Conservation (phyloP, 2,329 filamentous ascomycete genomes). For the Blastomyces emzantsi region DNA sequence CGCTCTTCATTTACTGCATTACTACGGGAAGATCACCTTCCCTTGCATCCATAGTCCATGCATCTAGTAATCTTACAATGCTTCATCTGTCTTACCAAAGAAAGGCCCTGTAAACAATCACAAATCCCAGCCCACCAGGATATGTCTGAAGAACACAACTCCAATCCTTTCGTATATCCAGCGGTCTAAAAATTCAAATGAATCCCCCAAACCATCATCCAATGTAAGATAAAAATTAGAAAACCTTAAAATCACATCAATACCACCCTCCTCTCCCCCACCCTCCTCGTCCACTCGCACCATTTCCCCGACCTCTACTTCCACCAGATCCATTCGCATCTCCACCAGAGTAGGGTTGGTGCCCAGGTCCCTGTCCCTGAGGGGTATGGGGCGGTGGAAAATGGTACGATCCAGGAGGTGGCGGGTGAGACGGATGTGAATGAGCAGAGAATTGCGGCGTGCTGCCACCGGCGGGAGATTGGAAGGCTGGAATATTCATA, state of each 20-base stretch:
- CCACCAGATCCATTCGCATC: slow-evolving; percentile 7
- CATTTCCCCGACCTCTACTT: slow-evolving; percentile 7
- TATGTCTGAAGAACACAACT: neutral
- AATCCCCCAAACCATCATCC: neutral
- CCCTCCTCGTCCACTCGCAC: slow-evolving; percentile 5
- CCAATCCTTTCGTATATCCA: neutral
- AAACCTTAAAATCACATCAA: slow-evolving; percentile 1
- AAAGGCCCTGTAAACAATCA: neutral
- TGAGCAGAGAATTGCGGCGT: slow-evolving; percentile 8
- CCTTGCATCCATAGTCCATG: neutral
- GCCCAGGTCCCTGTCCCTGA: slow-evolving; percentile 3
- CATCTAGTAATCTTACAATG: neutral
- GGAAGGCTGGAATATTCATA: slow-evolving; percentile 16
- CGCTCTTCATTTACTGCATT: neutral
- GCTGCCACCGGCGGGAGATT: neutral
- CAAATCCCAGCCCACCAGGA: neutral
- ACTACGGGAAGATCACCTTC: neutral
- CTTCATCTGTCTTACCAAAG: neutral
- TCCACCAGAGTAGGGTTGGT: slow-evolving; percentile 6
- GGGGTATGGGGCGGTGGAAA: slow-evolving; percentile 27
- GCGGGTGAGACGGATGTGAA: slow-evolving; percentile 19
- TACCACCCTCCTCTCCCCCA: slow-evolving; percentile 17
- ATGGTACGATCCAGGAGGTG: slow-evolving; percentile 26
- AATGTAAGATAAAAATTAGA: neutral
- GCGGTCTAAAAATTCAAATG: neutral